A percentile compares a stretch with the other conserved stretches of the same genome.
Evolutionary conservation across 805 yeast species (phyloP).

Genomic region (Pichia sporocuriosa): DNA sequence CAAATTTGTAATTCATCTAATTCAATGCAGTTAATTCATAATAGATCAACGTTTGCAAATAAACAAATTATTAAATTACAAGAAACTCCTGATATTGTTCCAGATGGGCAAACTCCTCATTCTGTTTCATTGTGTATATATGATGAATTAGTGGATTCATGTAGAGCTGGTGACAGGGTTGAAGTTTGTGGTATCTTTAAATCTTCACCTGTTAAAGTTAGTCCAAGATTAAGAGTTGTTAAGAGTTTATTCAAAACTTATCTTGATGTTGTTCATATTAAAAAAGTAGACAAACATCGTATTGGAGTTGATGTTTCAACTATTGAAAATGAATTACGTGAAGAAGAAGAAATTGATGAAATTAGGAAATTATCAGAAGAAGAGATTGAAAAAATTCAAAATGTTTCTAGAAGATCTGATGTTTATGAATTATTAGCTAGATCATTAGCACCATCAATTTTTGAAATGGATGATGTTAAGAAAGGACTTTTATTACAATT

Average conservation of each 20-base stretch:
- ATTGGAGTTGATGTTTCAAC: slow-evolving; percentile 77
- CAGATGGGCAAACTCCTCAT: slow-evolving; percentile 98
- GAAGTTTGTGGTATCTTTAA: slow-evolving; percentile 95
- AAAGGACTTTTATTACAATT: slow-evolving; percentile 89
- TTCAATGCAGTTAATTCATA: slow-evolving; percentile 87
- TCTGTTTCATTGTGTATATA: slow-evolving; percentile 89
- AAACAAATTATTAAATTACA: slow-evolving; percentile 91
- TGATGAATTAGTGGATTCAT: slow-evolving; percentile 90
- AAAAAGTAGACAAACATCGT: slow-evolving; percentile 75
- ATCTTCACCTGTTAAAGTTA: slow-evolving; percentile 84
- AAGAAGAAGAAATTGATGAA: slow-evolving; percentile 71
- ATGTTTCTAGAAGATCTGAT: slow-evolving; percentile 62
- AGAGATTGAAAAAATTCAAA: slow-evolving; percentile 59
- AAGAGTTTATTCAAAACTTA: slow-evolving; percentile 86
- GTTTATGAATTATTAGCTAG: slow-evolving; percentile 80
- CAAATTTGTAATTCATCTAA: slow-evolving; percentile 72
- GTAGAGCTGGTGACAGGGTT: slow-evolving; percentile 94
- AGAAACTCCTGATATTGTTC: slow-evolving; percentile 77
- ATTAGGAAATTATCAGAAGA: slow-evolving; percentile 59
- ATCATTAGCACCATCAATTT: slow-evolving; percentile 94
- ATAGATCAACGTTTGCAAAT: slow-evolving; percentile 88
- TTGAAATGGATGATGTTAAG: slow-evolving; percentile 93
- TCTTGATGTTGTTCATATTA: slow-evolving; percentile 88
- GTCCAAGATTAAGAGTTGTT: slow-evolving; percentile 75
- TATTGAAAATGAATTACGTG: slow-evolving; percentile 48